A percentile compares a stretch with the other conserved stretches of the same genome.
Conservation (phyloP, 208 protist species). For the Crithidia bombi region DNA sequence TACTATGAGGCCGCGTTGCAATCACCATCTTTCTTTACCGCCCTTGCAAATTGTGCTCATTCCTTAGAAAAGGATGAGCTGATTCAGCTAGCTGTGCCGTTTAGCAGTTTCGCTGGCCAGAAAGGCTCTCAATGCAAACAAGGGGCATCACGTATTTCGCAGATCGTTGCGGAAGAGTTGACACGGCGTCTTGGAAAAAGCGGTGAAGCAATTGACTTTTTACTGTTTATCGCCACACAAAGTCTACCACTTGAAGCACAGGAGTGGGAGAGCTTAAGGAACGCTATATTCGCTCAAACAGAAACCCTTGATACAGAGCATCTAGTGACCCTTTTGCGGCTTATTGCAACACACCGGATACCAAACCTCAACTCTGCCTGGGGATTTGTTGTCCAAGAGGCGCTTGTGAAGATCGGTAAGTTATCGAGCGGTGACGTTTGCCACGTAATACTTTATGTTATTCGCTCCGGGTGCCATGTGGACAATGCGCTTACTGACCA, state of each 20-base stretch:
- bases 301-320: not conserved
- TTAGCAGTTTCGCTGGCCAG: not conserved
- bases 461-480: constrained; percentile 7
- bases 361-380: constrained; percentile 13
- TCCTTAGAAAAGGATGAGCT: constrained; percentile 13
- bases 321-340: constrained; percentile 5
- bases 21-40: constrained; percentile 9
- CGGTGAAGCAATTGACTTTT: not conserved
- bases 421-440: constrained; percentile 1
- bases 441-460: not conserved
- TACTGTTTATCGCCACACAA: constrained; percentile 9
- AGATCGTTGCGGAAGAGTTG: constrained; percentile 8
- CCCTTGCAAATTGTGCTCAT: constrained; percentile 16
- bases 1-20: constrained; percentile 26
- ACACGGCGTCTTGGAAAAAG: not conserved
- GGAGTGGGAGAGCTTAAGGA: constrained; percentile 13
- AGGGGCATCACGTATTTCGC: constrained; percentile 3
- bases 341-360: not conserved
- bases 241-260: constrained; percentile 12
- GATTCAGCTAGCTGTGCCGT: constrained; percentile 9
- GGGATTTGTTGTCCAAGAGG: constrained; percentile 13
- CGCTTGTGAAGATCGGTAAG: not conserved
- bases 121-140: not conserved
- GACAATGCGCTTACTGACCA: not conserved
- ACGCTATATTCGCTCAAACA: constrained; percentile 6